Percentiles rank a stretch among this genome's conserved stretches.
These are phyloP conservation scores for Ascochyta pisi DNA, from an alignment of 2,329 filamentous ascomycete species.

Conservation along the genomic window DNA sequence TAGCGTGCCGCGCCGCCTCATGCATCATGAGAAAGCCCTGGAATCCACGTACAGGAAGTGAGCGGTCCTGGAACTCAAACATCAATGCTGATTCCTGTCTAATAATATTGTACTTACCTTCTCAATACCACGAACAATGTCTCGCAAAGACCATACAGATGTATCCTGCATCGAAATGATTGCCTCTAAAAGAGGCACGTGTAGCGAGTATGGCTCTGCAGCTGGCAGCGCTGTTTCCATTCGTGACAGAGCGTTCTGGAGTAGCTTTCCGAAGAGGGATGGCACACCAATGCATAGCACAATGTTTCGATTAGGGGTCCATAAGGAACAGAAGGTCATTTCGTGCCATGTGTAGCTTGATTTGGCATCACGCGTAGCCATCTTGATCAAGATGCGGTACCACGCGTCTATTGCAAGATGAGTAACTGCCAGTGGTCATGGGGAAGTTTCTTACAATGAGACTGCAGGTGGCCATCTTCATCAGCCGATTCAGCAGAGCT, in stretches of 20 bases:
- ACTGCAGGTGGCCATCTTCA: conserved; percentile 7
- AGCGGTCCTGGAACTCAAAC: conserved; percentile 3
- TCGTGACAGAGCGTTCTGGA: conserved; percentile 4
- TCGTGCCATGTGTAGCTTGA: too few species aligned
- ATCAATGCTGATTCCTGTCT: not conserved
- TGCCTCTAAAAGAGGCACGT: conserved; percentile 22
- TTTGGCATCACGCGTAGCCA: too few species aligned
- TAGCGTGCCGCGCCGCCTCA: conserved; percentile 24
- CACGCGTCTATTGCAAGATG: conserved; percentile 11
- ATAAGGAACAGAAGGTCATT: too few species aligned
- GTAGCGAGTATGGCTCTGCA: conserved; percentile 17
- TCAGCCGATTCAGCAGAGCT: conserved; percentile 6
- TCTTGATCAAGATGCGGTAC: too few species aligned
- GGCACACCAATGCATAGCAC: not conserved
- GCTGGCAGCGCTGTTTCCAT: conserved; percentile 7
- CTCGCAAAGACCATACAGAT: conserved; percentile 25
- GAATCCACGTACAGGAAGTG: not conserved
- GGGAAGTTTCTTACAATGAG: not conserved
- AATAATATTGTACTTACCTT: conserved; percentile 12
- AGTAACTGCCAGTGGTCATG: not conserved
- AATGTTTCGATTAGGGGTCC: too few species aligned
- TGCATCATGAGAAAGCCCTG: conserved; percentile 20
- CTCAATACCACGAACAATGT: conserved; percentile 21
- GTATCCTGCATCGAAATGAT: conserved; percentile 19
- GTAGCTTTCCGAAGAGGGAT: conserved; percentile 5